Evolutionary conservation across 2,329 filamentous ascomycete species (phyloP).

Genomic region (Aureobasidium uvarum): DNA sequence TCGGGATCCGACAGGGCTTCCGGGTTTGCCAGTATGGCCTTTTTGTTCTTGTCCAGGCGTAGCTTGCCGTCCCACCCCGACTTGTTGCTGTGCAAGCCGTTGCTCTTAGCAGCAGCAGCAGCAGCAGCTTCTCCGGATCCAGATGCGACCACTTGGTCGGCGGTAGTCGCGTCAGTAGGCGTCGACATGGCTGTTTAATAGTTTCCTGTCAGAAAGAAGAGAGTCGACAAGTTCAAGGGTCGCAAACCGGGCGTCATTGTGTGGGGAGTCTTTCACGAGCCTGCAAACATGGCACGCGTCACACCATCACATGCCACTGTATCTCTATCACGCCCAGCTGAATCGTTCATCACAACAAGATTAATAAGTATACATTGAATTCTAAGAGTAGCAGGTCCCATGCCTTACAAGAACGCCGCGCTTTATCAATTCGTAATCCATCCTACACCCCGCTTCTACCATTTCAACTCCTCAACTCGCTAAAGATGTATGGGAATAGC

Average conservation of each 20-base stretch:
- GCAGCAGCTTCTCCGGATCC: neutral
- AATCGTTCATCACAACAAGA: neutral
- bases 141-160: neutral
- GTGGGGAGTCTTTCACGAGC: neutral
- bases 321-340: neutral
- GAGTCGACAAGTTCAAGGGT: slow-evolving; percentile 3
- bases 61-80: slow-evolving; percentile 81
- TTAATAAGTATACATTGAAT: neutral
- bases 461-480: slow-evolving; percentile 36
- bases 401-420: slow-evolving; percentile 16
- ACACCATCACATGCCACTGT: neutral
- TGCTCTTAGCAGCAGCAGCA: neutral
- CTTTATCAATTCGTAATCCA: slow-evolving; percentile 8
- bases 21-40: slow-evolving; percentile 68
- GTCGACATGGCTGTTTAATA: slow-evolving; percentile 9
- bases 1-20: slow-evolving; percentile 82
- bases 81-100: slow-evolving; percentile 30
- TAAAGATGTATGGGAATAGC: slow-evolving; percentile 54
- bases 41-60: slow-evolving; percentile 68
- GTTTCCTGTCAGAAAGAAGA: neutral
- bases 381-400: neutral
- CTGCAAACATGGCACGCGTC: neutral
- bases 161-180: neutral
- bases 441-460: neutral
- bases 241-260: slow-evolving; percentile 1